A percentile compares a stretch with the other conserved stretches of the same genome.
These are phyloP conservation scores for Blastobotrys malaysiensis DNA, from an alignment of 1,139 yeast species.

Conservation along the genomic window DNA sequence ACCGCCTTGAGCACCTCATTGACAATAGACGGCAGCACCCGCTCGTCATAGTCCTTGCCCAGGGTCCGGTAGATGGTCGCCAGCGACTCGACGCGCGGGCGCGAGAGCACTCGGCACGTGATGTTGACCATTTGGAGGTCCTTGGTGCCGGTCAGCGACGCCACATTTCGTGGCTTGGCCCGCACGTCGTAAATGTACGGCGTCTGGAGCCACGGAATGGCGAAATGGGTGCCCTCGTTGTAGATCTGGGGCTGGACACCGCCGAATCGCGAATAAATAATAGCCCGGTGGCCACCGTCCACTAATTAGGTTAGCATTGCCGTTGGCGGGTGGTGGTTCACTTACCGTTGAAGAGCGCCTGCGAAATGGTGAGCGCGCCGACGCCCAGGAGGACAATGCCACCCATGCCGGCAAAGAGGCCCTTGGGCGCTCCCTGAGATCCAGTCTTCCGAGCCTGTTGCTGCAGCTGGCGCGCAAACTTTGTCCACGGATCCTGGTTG, in stretches of 20 bases:
- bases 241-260: constrained; percentile 86
- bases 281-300: constrained; percentile 99
- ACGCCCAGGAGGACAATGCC: constrained; percentile 73
- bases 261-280: constrained; percentile 77
- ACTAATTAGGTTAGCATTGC: constrained; percentile 25
- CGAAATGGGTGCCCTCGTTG: constrained; percentile 92
- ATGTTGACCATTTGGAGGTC: constrained; percentile 98
- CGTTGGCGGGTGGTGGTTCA: neutral
- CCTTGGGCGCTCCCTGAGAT: constrained; percentile 40
- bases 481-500: constrained; percentile 46
- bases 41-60: constrained; percentile 92
- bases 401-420: constrained; percentile 60
- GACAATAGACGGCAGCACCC: constrained; percentile 92
- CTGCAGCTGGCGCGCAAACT: constrained; percentile 57
- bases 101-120: constrained; percentile 91
- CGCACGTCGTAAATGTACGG: constrained; percentile 92
- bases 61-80: constrained; percentile 86
- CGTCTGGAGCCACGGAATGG: constrained; percentile 91
- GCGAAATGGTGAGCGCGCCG: constrained; percentile 58
- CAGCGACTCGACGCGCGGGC: constrained; percentile 74
- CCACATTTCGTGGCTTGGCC: constrained; percentile 94
- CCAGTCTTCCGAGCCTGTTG: constrained; percentile 56
- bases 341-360: constrained; percentile 70
- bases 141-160: constrained; percentile 97
- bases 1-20: constrained; percentile 95